These are phyloP conservation scores for Neonectria punicea DNA, from an alignment of 2,329 filamentous ascomycete species.

Conservation along the genomic window DNA sequence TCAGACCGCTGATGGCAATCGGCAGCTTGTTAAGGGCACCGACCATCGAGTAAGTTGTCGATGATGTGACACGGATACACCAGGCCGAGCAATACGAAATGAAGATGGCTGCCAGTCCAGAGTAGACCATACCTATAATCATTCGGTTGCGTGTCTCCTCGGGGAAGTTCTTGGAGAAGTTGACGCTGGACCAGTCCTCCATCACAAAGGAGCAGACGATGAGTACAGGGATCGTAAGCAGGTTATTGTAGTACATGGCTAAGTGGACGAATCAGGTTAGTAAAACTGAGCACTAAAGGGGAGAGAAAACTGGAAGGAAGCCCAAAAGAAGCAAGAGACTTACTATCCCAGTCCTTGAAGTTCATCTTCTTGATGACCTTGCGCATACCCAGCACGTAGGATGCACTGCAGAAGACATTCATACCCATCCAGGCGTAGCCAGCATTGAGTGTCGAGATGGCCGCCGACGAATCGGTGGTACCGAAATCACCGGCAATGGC, in stretches of 20 bases:
- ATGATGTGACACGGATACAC: slow-evolving; percentile 97
- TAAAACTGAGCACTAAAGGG: neutral
- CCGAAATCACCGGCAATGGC: slow-evolving; percentile 73
- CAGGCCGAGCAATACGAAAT: slow-evolving; percentile 99
- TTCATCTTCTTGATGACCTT: slow-evolving; percentile 99
- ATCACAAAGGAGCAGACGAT: slow-evolving; percentile 81
- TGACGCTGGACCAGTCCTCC: slow-evolving; percentile 92
- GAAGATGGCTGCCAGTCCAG: slow-evolving; percentile 91
- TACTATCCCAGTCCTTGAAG: slow-evolving; percentile 99
- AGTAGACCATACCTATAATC: slow-evolving; percentile 90
- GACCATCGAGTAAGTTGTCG: slow-evolving; percentile 99
- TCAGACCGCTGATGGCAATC: slow-evolving; percentile 87
- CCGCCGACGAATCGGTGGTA: slow-evolving; percentile 71
- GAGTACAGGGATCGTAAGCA: slow-evolving; percentile 93
- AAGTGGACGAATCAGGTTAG: slow-evolving; percentile 45
- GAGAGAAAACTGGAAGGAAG: neutral
- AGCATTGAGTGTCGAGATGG: slow-evolving; percentile 89
- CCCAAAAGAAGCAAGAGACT: slow-evolving; percentile 52
- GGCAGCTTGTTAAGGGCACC: slow-evolving; percentile 98
- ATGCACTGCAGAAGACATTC: slow-evolving; percentile 94
- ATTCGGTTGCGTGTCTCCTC: slow-evolving; percentile 80
- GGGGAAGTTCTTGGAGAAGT: slow-evolving; percentile 90
- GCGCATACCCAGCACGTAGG: slow-evolving; percentile 91
- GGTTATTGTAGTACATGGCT: slow-evolving; percentile 99
- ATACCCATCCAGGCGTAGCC: slow-evolving; percentile 98